These are phyloP conservation scores for Setaria viridis DNA, from an alignment of 202 grass and related monocot species.

Conservation along the genomic window DNA sequence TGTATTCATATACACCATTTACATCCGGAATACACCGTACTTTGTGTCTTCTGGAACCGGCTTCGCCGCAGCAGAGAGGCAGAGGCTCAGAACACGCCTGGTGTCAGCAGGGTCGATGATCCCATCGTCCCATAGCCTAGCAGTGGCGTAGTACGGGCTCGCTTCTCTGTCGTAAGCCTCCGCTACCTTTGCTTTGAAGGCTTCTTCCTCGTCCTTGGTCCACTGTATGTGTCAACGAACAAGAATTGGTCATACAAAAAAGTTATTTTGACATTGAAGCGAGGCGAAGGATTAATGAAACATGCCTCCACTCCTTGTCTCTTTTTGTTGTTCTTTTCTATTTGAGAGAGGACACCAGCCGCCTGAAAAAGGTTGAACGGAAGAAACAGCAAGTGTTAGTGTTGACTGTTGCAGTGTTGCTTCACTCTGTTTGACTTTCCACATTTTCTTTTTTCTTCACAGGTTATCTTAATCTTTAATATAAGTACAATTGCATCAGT, in stretches of 20 bases:
- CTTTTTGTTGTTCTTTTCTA: conserved; percentile 90
- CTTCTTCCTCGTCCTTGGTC: conserved; percentile 77
- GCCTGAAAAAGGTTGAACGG: conserved; percentile 60
- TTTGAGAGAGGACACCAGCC: conserved; percentile 92
- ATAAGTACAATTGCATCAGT: not conserved
- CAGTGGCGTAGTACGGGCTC: conserved; percentile 88
- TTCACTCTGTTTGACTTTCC: not conserved
- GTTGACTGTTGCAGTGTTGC: no score
- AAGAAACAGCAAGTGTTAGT: not conserved
- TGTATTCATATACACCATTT: conserved; percentile 8
- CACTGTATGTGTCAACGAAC: conserved; percentile 51
- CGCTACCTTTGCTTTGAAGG: conserved; percentile 75
- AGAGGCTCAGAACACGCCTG: conserved; percentile 83
- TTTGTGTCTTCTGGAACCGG: conserved; percentile 71
- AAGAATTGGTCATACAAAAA: not conserved
- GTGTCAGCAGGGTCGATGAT: conserved; percentile 91
- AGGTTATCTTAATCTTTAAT: no score
- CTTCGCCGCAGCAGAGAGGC: conserved; percentile 79
- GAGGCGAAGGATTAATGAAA: conserved; percentile 2
- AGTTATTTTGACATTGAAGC: not conserved
- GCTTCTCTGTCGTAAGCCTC: conserved; percentile 88
- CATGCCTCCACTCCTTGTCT: conserved; percentile 85
- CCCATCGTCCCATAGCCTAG: conserved; percentile 96
- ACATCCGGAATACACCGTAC: conserved; percentile 97
- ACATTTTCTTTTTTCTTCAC: not conserved